Base-by-base conservation (phyloP, 164 flowering plant species). In the Warburgia ugandensis region DNA sequence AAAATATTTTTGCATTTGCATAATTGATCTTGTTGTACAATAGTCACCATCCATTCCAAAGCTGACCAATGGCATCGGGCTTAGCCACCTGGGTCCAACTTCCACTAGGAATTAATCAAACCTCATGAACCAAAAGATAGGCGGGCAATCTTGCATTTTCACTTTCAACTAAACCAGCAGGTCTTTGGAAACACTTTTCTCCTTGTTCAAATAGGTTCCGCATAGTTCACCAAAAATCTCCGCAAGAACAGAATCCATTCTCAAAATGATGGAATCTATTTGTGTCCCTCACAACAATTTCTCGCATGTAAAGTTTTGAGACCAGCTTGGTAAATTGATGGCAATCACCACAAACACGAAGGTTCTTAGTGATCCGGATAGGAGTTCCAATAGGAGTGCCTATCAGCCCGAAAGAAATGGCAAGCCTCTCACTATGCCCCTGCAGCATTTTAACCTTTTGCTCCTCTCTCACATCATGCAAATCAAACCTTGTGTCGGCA, bases 211-310 rank as follows among this genome's bases (percentile, higher is more conserved):
- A n/a, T n/a, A n/a, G n/a, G n/a, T n/a, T n/a, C n/a, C n/a, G n/a
- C n/a, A n/a, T n/a, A n/a, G n/a, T n/a, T 85, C 69, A 89, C 97
- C 95, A 89, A 47, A 72, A 78, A 68, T 86, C 85, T 29, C 76
- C 75, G 66, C 97, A 89, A 45, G 97, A 89, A 59, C 97, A 89
- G 9, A 44, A 19, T 31, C 97, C 95, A 53, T 28, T 56, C 12
- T 52, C 44, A 57, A 83, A 88, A 63, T 81, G 97, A 65, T 88
- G 96, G 62, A 79, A 89, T 60, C 97, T 69, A 41, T 70, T 85
- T n/a, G n/a, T 79, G 69, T 89, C 97, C 64, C 97, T 83, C 25
- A 85, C 74, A 27, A 89, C 49, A 22, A 89, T 75, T 45, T 72
- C 75, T 49, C 90, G 69, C 21, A 57, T 55, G 26, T 44, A 72